Conservation (phyloP, 768 basidiomycete species). For the Russula sp. region DNA sequence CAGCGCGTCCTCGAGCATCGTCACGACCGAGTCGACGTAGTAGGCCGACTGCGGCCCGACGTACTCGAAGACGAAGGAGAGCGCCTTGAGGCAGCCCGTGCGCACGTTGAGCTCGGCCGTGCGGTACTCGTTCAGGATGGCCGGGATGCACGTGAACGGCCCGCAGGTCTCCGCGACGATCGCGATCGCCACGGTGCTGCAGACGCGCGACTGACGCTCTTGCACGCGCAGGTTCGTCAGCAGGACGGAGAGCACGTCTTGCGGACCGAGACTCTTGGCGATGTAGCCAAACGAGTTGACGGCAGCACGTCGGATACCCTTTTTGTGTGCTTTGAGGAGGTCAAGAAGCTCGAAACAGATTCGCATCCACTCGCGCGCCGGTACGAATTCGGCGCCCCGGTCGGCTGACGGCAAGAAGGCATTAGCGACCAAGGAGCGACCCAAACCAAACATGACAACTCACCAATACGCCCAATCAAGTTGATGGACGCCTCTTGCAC, state of each 20-base stretch:
- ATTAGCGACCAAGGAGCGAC: background rate
- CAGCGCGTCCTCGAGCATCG: conserved; percentile 96
- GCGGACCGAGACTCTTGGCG: conserved; percentile 97
- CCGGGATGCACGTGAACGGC: conserved; percentile 98
- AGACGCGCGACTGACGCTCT: conserved; percentile 98
- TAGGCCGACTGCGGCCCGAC: conserved; percentile 95
- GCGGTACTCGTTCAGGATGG: conserved; percentile 96
- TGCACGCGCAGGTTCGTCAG: conserved; percentile 96
- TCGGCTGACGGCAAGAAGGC: conserved; percentile 52
- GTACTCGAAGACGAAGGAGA: conserved; percentile 99
- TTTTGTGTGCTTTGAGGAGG: conserved; percentile 97
- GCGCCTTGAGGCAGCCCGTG: conserved; percentile 95
- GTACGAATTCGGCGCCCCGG: conserved; percentile 98
- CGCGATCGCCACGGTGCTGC: conserved; percentile 96
- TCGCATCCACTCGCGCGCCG: conserved; percentile 99
- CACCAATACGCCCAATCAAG: conserved; percentile 93
- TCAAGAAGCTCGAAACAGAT: conserved; percentile 98
- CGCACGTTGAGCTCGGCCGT: conserved; percentile 98
- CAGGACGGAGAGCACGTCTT: conserved; percentile 93
- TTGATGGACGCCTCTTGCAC: conserved; percentile 99
- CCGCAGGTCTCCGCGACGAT: conserved; percentile 94
- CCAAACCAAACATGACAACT: conserved; percentile 15
- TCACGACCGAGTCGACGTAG: conserved; percentile 95
- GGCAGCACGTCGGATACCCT: conserved; percentile 95
- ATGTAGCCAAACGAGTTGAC: conserved; percentile 99